Evolutionary conservation across 768 basidiomycete species (phyloP).

Genomic region (Mycena sanguinolenta): DNA sequence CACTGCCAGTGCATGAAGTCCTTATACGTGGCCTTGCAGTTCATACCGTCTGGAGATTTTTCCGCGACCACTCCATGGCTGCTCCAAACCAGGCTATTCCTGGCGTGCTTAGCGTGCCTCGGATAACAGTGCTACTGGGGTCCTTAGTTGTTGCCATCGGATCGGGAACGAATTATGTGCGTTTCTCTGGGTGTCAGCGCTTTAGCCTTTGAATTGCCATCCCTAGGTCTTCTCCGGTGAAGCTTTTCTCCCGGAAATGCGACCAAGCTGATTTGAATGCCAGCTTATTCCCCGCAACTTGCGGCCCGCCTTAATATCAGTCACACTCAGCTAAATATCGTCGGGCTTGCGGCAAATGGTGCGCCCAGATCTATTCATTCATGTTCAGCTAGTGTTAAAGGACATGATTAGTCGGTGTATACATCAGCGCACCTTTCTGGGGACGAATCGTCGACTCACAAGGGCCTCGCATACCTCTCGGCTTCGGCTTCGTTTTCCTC

Average conservation of each 20-base stretch:
- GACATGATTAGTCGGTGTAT: conserved; percentile 74
- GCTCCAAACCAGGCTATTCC: no score
- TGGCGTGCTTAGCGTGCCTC: conserved; percentile 28
- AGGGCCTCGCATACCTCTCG: conserved; percentile 79
- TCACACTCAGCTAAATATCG: conserved; percentile 86
- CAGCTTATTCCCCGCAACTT: conserved; percentile 91
- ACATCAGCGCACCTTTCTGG: conserved; percentile 81
- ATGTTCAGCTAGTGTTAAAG: background rate
- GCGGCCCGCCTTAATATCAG: conserved; percentile 80
- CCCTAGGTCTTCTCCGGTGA: conserved; percentile 38
- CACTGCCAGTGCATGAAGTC: no score
- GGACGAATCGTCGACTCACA: conserved; percentile 82
- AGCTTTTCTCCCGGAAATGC: background rate
- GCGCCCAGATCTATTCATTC: conserved; percentile 39
- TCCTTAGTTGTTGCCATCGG: conserved; percentile 34
- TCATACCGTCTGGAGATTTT: no score
- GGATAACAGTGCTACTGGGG: conserved; percentile 31
- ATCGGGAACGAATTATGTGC: conserved; percentile 37
- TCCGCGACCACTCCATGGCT: no score
- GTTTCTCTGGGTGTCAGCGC: background rate
- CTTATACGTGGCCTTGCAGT: no score
- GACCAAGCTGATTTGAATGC: conserved; percentile 7
- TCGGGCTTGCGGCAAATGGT: conserved; percentile 87
- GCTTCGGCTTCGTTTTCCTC: conserved; percentile 69
- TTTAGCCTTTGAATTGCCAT: background rate